Evolutionary conservation across 23 red algal genomes (phyloP), one percentile per base, ranked within the genome.

Genomic region (Gracilaria gracilis): DNA sequence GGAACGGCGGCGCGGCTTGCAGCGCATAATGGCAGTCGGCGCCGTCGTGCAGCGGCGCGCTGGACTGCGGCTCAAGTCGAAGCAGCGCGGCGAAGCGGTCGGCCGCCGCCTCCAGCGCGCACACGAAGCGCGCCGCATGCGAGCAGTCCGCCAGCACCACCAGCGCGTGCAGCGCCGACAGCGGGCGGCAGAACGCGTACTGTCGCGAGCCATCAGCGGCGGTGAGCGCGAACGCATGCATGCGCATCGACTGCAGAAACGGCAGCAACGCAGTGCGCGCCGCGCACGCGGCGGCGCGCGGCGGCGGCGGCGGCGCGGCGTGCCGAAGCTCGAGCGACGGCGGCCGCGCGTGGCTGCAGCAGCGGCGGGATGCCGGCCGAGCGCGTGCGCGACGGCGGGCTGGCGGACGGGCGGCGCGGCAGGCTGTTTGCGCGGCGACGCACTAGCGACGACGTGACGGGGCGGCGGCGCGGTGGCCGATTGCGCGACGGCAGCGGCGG

Each of bases 221-320:
- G 12, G 84, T 88, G 24, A 88, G 46, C 0, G 84, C 84, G 59
- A 88, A 88, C 13, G 50, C 84, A 37, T 88, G 84, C 36, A 67
- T 17, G 32, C 67, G 46, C n/a, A 49, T 65, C 12, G 32, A 13
- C 49, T 36, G n/a, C 40, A 88, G 25, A 31, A 67, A 76, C 35
- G 69, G 67, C 39, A 88, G 32, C 19, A 86, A 46, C 5, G 42
- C 13, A 9, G 82, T 14, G n/a, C 27, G 37, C 61, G 61, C 17
- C 48, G 83, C 34, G 7, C 25, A 2, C 11, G 19, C 27, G 66
- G n/a, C 35, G 59, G 36, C 16, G 27, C 19, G 69, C 9, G 0
- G 42, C 34, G 40, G 47, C 19, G 64, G 59, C 29, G 25, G 46
- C 13, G 65, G 28, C 74, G 48, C 29, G 29, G 24, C 14, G 19